Evolutionary conservation across 176 grass and related monocot species (phyloP), one percentile per base, ranked within the genome.

Genomic region (Alloteropsis semialata): DNA sequence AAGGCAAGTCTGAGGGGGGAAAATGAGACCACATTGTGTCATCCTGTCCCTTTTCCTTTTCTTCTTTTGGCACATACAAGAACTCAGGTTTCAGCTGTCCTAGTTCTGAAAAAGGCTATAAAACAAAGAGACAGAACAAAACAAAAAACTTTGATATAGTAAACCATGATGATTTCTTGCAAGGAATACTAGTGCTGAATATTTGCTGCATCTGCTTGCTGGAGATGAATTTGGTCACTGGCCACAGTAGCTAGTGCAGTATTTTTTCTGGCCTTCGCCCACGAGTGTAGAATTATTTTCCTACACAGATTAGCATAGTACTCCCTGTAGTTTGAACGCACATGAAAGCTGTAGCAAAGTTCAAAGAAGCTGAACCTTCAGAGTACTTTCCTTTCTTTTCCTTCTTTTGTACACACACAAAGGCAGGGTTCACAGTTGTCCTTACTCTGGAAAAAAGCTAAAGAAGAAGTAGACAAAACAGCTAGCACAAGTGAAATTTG

Each of bases 391-490:
- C 15, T 6, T 46, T 50, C 21, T 17, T 34, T 49, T 79, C 14
- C 24, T 27, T 63, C 22, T 32, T 79, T 50, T 33, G 42, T 21
- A 44, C 74, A 43, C 11, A 0, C 53, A 60, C 37, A 43, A 17
- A 63, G 39, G 29, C 28, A 54, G 45, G 46, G 11, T 18, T 3
- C 7, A 0, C 6, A 21, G 62, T 44, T 13, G 34, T 82, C 50
- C 71, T 76, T 75, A 4, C 2, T 21, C 43, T 64, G 64, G 54
- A n/a, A 53, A 29, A 85, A 84, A 19, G 56, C 14, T 28, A 45
- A 74, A 81, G 44, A n/a, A 71, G 25, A 56, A 36, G 33, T 34
- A 13, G 57, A 86, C 75, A 60, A 67, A 67, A 65, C 38, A n/a
- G n/a, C n/a, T n/a, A 21, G 11, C 18, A 48, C 41, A 42, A n/a